Conservation (phyloP, 331 rosid genomes). For the Quercus phellos region DNA sequence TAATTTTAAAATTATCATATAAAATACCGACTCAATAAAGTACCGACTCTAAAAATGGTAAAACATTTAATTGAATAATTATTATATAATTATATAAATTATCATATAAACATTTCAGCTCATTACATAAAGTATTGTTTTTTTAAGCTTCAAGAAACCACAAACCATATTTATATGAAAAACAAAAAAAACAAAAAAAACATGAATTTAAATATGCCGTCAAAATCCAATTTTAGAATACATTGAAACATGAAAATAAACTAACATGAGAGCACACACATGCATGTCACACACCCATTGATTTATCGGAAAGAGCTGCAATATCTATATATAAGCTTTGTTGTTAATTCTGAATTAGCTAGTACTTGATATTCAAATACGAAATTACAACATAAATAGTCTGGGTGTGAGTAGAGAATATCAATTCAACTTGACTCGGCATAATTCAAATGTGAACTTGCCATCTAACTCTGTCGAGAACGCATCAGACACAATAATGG, state of each 20-base stretch:
- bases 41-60: too few relatives aligned
- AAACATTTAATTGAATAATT: too few relatives aligned
- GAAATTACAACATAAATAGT: slow-evolving; percentile 34
- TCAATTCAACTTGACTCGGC: slow-evolving; percentile 54
- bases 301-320: slow-evolving; percentile 53
- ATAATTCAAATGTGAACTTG: slow-evolving; percentile 42
- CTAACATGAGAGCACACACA: background rate
- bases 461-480: slow-evolving; percentile 54
- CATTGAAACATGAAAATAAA: background rate
- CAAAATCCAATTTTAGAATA: background rate
- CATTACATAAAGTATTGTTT: too few relatives aligned
- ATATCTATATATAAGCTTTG: slow-evolving; percentile 45
- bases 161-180: too few relatives aligned
- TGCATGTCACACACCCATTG: slow-evolving; percentile 45
- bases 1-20: too few relatives aligned
- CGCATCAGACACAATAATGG: slow-evolving; percentile 48
- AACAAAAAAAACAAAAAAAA: background rate
- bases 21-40: too few relatives aligned
- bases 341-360: slow-evolving; percentile 33
- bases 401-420: slow-evolving; percentile 43
- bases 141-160: too few relatives aligned
- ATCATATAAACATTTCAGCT: too few relatives aligned
- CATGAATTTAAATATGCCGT: background rate
- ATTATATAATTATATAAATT: too few relatives aligned
- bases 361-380: slow-evolving; percentile 44